phyloP scores from a whole-genome alignment of 176 grass and related monocot species.

The Triticum turgidum region DNA sequence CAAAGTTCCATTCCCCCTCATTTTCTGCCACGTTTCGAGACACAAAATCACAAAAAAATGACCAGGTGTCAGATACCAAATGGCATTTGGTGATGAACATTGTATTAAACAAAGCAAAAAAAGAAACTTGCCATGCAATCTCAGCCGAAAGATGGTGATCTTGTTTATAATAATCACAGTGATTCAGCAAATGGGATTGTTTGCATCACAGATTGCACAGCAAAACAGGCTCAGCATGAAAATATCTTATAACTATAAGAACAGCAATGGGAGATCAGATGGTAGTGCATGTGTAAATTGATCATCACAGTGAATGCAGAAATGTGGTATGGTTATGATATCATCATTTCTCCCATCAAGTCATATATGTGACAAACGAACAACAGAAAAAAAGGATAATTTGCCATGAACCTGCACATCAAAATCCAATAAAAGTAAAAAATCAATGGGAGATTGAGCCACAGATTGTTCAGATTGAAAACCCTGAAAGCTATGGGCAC shows the following conservation, averaged over 20 bases:
- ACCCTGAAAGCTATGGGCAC: constrained; percentile 26
- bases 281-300: constrained; percentile 51
- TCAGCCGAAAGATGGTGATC: constrained; percentile 73
- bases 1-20: constrained; percentile 36
- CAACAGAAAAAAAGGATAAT: background rate
- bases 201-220: constrained; percentile 54
- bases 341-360: constrained; percentile 44
- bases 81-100: too few relatives aligned
- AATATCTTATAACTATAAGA: too few relatives aligned
- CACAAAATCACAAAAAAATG: constrained; percentile 32
- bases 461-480: constrained; percentile 54
- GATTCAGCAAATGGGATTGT: constrained; percentile 43
- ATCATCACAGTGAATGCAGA: constrained; percentile 56
- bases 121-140: background rate
- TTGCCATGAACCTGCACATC: background rate
- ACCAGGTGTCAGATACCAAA: too few relatives aligned
- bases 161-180: constrained; percentile 46
- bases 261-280: constrained; percentile 46
- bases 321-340: constrained; percentile 34
- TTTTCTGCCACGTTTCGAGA: constrained; percentile 56
- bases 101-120: background rate
- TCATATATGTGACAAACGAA: too few relatives aligned
- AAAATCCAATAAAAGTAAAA: background rate
- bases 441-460: background rate
- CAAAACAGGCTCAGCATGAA: background rate